Evolutionary conservation across 306 rosid genomes (phyloP), one percentile per base, ranked within the genome.

Genomic region (Oemleria cerasiformis): DNA sequence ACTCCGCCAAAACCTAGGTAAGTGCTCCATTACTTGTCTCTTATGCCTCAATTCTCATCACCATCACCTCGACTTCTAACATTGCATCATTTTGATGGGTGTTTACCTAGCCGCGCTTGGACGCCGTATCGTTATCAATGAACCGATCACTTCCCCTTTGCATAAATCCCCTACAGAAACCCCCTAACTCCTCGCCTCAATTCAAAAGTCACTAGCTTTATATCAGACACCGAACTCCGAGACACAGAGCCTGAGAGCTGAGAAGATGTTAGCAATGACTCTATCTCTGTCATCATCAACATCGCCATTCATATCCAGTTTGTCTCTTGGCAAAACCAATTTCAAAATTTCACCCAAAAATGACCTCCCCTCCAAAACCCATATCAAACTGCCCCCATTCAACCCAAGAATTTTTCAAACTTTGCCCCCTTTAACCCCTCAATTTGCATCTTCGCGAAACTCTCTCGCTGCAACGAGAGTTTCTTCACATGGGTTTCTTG

Each of bases 201-300:
- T 1, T 62, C 41, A 2, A 21, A 23, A 21, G 23, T 23, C 69
- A 39, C 63, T 39, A 36, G 4, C 8, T 41, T 30, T 57, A 43
- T 44, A 8, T 39, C 45, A 38, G 44, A 15, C 2, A 6, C 36
- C 73, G 0, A 34, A 17, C 4, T 56, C 72, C 9, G 9, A 43
- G 10, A 3, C 51, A 48, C 25, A n/a, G 38, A 51, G 12, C 5
- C 49, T 70, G 36, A 2, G 48, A 54, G 72, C 71, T 34, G 54
- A 34, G 23, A 53, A 40, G 19, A 45, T 60, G 19, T 19, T 49
- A 9, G 16, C 57, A 73, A 90, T 93, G 98, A 84, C 93, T 72
- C 73, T 75, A 47, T 73, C 81, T 71, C 49, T 68, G 9, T 71
- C 67, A 67, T 9, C 47, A 10, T 25, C 67, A 5, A 21, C 85